Evolutionary conservation across 2,329 filamentous ascomycete species (phyloP), one percentile per base, ranked within the genome.

Genomic region (Ophidiomyces ophidiicola): DNA sequence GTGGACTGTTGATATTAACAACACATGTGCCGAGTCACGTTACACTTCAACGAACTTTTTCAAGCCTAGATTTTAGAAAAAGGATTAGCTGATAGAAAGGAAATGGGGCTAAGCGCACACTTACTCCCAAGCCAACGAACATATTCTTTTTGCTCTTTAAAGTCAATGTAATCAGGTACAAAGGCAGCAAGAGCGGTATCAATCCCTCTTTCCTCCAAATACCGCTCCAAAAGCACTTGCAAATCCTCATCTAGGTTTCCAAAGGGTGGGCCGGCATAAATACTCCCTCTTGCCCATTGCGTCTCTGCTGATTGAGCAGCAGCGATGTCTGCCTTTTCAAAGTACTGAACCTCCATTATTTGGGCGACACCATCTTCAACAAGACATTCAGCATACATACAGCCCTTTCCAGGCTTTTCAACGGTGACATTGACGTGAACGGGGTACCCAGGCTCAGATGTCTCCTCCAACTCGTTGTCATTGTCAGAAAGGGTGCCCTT

Each of bases 91-190:
- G 12, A 12, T 3, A 19, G 14, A 36, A 15, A n/a, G 10, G 21
- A 23, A 21, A 11, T 41, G 34, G 34, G 32, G 40, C 25, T 36
- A 14, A 25, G 7, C 15, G 20, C 29, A 40, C 39, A 54, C 70
- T 62, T 61, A 73, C 72, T 76, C 62, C 78, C 74, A 61, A 98
- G 69, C 90, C 92, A 98, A 49, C 73, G 68, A 46, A 92, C 68
- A 64, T 98, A 98, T 72, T 98, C 90, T 67, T 78, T 82, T 76
- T 96, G 88, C 76, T 98, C 90, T 79, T 98, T 98, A 66, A 82
- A 76, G 59, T 96, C 86, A 56, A 96, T 87, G 68, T 94, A 98
- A 61, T 96, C 87, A 25, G 87, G 85, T 31, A 93, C 80, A 63
- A 96, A 94, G 50, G 87, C 68, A 39, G 87, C 88, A 53, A 98